Conservation (phyloP, 805 yeast genomes). For the Helenozyma rhizophorensis region DNA sequence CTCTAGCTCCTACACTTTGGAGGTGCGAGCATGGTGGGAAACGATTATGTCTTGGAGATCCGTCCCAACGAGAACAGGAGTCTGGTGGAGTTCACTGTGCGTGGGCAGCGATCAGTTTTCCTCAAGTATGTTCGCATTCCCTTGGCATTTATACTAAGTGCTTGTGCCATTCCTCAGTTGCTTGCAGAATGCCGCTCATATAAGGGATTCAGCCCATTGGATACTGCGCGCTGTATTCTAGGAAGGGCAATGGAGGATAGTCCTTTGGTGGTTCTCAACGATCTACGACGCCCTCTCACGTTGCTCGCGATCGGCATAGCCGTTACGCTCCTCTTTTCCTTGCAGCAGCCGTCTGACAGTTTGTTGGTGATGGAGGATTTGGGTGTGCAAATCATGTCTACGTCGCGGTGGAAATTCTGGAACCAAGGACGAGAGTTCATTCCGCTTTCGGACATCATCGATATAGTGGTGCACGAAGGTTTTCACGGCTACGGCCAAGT, state of each 20-base stretch:
- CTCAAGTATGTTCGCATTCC: constrained; percentile 14
- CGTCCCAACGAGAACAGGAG: constrained; percentile 13
- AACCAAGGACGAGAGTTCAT: constrained; percentile 39
- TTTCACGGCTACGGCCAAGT: constrained; percentile 63
- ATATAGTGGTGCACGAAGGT: constrained; percentile 72
- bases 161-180: no score
- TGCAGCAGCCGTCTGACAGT: constrained; percentile 38
- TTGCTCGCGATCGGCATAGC: constrained; percentile 1
- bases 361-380: constrained; percentile 40
- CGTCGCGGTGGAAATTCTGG: constrained; percentile 9
- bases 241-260: no score
- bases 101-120: constrained; percentile 11
- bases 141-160: constrained; percentile 10
- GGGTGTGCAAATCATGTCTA: constrained; percentile 43
- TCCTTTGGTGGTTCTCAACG: no score
- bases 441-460: constrained; percentile 54
- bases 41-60: constrained; percentile 27
- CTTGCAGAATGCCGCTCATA: no score
- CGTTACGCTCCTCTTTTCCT: constrained; percentile 17
- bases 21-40: no score
- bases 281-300: no score
- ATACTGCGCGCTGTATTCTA: no score
- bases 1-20: no score
- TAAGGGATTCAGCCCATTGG: no score
- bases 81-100: constrained; percentile 15